These are phyloP conservation scores for Aspergillus brunneoviolaceus DNA, from an alignment of 2,329 filamentous ascomycete genomes.

Conservation along the genomic window DNA sequence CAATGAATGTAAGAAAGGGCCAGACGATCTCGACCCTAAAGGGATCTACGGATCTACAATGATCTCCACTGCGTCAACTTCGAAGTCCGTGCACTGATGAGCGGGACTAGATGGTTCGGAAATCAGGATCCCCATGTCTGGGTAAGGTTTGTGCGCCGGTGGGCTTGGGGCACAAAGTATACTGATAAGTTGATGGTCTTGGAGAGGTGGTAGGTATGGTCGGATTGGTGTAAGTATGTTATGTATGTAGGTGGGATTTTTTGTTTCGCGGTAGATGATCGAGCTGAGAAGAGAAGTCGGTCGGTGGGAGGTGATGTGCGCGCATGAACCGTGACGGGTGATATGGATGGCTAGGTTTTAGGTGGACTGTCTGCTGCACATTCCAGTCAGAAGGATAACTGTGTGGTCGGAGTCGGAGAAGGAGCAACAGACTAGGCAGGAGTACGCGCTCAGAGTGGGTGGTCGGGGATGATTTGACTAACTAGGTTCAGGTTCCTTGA, in stretches of 20 bases:
- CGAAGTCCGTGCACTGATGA: conserved; percentile 9
- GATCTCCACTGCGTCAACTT: conserved; percentile 18
- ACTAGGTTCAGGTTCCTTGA: not conserved
- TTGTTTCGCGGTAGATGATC: too few species aligned
- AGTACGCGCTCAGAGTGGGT: not conserved
- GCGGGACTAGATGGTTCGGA: not conserved
- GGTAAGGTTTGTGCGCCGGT: too few species aligned
- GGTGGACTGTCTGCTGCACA: conserved; percentile 2
- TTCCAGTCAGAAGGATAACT: conserved; percentile 1
- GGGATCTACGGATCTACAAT: conserved; percentile 18
- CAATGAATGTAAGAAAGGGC: not conserved
- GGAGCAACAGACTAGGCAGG: not conserved
- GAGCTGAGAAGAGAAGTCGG: not conserved
- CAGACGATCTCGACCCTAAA: not conserved
- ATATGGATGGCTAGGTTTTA: conserved; percentile 3
- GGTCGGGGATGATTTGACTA: not conserved
- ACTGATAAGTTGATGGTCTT: not conserved
- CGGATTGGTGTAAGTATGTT: not conserved
- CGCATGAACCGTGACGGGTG: conserved; percentile 1
- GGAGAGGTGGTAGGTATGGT: not conserved
- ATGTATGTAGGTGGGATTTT: not conserved
- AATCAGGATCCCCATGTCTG: not conserved
- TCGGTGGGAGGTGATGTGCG: not conserved
- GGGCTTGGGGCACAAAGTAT: not conserved
- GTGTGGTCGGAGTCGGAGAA: not conserved